Percentiles rank a stretch among this genome's conserved stretches.
These are phyloP conservation scores for Penicillium aurantiogriseum DNA, from an alignment of 2,329 filamentous ascomycete genomes.

Conservation along the genomic window DNA sequence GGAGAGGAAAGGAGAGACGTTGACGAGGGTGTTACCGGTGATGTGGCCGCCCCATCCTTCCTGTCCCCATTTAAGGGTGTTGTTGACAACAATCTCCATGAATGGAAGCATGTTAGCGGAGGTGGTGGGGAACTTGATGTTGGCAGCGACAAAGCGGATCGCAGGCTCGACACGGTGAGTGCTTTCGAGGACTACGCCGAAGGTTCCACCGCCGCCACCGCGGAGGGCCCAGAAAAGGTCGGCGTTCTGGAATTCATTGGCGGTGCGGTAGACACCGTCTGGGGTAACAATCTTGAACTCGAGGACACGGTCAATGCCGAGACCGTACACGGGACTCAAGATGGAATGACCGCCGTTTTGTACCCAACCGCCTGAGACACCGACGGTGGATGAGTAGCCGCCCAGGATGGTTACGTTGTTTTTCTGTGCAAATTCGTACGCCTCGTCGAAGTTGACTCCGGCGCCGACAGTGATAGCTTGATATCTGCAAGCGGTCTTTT, in stretches of 20 bases:
- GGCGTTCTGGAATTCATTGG: conserved; percentile 18
- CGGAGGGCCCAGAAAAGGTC: conserved; percentile 25
- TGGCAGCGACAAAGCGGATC: neutral
- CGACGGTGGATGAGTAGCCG: conserved; percentile 18
- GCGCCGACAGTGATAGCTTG: conserved; percentile 18
- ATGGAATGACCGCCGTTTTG: conserved; percentile 32
- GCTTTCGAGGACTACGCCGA: conserved; percentile 17
- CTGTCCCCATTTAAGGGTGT: conserved; percentile 20
- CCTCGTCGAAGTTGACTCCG: conserved; percentile 30
- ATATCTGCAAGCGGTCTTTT: neutral
- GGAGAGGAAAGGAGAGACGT: conserved; percentile 16
- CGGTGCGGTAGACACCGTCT: conserved; percentile 14
- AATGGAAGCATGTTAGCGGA: conserved; percentile 19
- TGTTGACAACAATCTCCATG: conserved; percentile 24
- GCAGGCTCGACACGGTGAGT: neutral
- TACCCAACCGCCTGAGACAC: conserved; percentile 27
- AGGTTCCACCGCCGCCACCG: conserved; percentile 21
- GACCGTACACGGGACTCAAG: conserved; percentile 28
- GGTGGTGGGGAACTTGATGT: conserved; percentile 20
- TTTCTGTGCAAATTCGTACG: conserved; percentile 25
- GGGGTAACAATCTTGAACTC: conserved; percentile 30
- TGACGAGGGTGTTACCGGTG: conserved; percentile 18
- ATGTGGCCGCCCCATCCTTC: conserved; percentile 27
- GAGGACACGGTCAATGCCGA: conserved; percentile 30
- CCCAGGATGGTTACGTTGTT: conserved; percentile 28